Evolutionary conservation across 2,329 filamentous ascomycete species (phyloP).

Genomic region (Xylariaceae sp.): DNA sequence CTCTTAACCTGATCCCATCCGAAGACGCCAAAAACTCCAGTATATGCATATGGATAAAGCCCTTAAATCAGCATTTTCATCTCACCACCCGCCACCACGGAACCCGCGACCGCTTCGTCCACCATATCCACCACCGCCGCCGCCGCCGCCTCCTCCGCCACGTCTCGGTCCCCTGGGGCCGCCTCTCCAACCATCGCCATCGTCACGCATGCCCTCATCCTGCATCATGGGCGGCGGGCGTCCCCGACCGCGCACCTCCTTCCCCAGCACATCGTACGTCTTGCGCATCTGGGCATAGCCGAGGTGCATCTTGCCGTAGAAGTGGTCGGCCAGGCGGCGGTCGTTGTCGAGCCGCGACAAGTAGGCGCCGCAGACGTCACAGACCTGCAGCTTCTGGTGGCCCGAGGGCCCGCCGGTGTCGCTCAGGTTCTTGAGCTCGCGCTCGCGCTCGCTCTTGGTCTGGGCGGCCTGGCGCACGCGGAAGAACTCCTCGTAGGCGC

Average conservation of each 20-base stretch:
- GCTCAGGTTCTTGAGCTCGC: conserved; percentile 85
- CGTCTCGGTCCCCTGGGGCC: conserved; percentile 59
- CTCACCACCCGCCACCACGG: conserved; percentile 53
- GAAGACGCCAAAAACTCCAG: conserved; percentile 37
- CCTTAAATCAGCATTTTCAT: neutral
- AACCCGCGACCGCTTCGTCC: conserved; percentile 47
- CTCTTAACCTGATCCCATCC: conserved; percentile 14
- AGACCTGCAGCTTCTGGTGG: conserved; percentile 97
- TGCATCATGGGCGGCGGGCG: conserved; percentile 51
- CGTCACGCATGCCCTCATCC: conserved; percentile 56
- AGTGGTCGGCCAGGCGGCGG: conserved; percentile 90
- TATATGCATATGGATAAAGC: conserved; percentile 26
- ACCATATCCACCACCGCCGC: conserved; percentile 53
- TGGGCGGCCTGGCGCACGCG: conserved; percentile 81
- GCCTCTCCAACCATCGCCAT: conserved; percentile 50
- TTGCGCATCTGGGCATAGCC: conserved; percentile 98
- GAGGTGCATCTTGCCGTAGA: conserved; percentile 99
- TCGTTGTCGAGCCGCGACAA: conserved; percentile 93
- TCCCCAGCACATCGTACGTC: conserved; percentile 84
- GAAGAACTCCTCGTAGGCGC: conserved; percentile 87
- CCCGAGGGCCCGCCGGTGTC: conserved; percentile 93
- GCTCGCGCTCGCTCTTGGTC: conserved; percentile 81
- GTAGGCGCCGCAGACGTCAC: conserved; percentile 97
- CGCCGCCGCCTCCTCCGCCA: conserved; percentile 57
- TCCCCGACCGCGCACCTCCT: conserved; percentile 79